Base-by-base conservation (phyloP, 352 stramenopile species). In the Aphanomyces euteiches region DNA sequence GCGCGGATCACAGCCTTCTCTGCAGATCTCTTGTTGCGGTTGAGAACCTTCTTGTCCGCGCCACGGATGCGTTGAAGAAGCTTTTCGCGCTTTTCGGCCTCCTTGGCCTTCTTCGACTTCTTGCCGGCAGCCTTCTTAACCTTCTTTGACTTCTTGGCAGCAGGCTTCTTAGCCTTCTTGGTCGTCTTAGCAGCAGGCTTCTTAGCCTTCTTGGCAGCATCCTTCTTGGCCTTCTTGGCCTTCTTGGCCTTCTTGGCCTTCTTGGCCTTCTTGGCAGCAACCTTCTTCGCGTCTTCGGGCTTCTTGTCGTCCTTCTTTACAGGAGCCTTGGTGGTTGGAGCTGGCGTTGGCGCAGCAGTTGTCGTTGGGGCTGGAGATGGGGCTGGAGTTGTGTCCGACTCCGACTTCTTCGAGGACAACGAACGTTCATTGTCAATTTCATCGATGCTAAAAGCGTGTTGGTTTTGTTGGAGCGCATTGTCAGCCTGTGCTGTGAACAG, bases 381-480 rank as follows among this genome's bases (percentile, higher is more conserved):
- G 7, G 50, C 50, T 2, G 21, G 17, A 8, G 50, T 58, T 17
- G 50, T 58, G 45, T n/a, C 13, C 28, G 28, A 28, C 28, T 28
- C 28, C 2, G 28, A 28, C 28, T 28, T 28, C 43, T 50, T 50
- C 37, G 93, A 85, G 8, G 95, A 96, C 65, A 98, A 76, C 50
- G 92, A 73, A 47, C 95, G 86, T 2, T 99, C 80, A 77, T 98
- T 97, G 41, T 93, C 89, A 4, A 99, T 81, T 28, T 99, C 96
- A 74, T 99, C 88, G 0, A 82, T 73, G 3, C 10, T n/a, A 19
- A 17, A 28, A 13, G 8, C 17, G 21, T 58, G 50, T 7, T 36
- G 15, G 15, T 58, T 58, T 19, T 17, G 7, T 28, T 37, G 50
- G 7, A 12, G 17, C 17, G 50, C 19, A 37, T 58, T 19, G 13